Evolutionary conservation across 306 rosid species (phyloP), one percentile per base, ranked within the genome.

Genomic region (Gillenia trifoliata): DNA sequence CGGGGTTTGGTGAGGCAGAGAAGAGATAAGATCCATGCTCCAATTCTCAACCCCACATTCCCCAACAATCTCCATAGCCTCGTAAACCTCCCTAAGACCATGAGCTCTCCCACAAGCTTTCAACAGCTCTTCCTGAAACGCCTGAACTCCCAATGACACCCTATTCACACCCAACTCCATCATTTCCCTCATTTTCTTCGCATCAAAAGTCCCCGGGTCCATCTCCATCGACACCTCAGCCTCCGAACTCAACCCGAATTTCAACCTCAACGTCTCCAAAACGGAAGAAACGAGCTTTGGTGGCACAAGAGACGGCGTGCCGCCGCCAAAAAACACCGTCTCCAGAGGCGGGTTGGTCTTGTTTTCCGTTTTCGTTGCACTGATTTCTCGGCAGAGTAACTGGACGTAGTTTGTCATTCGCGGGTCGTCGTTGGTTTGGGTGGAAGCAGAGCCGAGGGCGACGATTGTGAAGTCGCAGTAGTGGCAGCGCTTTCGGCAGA

Each of bases 141-240:
- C 96, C 74, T 94, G 97, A 77, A 94, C 92, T 43, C 99, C 99
- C 87, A 94, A 66, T 36, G 99, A 94, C 72, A 94, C 92, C 47
- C 99, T 84, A 66, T 92, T 94, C 70, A 94, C 88, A 67, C 94
- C 99, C 87, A 92, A 73, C 79, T 28, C 55, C 83, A 87, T 52
- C 86, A 89, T 62, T 59, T 57, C 85, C 72, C 66, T 66, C 90
- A 92, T 85, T 72, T 90, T 91, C 81, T 72, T 73, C 20, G 71
- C 86, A 81, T 91, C 89, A 70, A 94, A 94, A 13, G 98, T 94
- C 71, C 96, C 99, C 1, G 96, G 97, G 80, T 94, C 97, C 99
- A 94, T 90, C 64, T 94, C 97, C 89, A 94, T 91, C 3, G 99
- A 94, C 57, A 90, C 82, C 79, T 94, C 96, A 47, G 86, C 87